Conservation (phyloP, 768 basidiomycete species). For the Hemileccinum impolitum region DNA sequence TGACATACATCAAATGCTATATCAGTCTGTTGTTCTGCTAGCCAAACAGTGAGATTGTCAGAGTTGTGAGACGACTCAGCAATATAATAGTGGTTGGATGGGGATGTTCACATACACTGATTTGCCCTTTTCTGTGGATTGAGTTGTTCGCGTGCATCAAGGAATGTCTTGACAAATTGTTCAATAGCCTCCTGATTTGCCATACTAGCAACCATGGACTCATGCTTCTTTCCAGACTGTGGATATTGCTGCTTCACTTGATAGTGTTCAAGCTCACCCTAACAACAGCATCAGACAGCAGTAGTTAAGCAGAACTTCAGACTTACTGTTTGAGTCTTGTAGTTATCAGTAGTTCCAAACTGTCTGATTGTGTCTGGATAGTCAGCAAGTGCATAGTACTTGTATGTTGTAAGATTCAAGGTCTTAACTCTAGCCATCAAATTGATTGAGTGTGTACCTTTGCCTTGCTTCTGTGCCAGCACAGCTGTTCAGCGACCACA, state of each 20-base stretch:
- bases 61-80: too few species aligned
- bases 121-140: background rate
- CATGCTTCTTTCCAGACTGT: conserved; percentile 34
- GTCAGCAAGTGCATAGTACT: background rate
- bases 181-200: conserved; percentile 20
- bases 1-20: background rate
- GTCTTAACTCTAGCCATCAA: background rate
- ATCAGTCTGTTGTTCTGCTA: background rate
- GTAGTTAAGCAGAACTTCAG: background rate
- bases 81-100: too few species aligned
- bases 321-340: background rate
- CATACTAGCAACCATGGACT: conserved; percentile 24
- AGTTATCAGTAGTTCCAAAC: conserved; percentile 2
- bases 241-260: conserved; percentile 34
- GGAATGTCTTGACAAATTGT: conserved; percentile 16
- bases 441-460: background rate
- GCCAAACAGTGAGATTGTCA: conserved; percentile 5
- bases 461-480: background rate
- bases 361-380: background rate
- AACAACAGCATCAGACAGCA: background rate
- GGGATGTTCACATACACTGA: too few species aligned
- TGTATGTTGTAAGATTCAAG: background rate
- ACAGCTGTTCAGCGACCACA: background rate
- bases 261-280: conserved; percentile 34
- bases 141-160: background rate